phyloP scores from a whole-genome alignment of 1,284 basidiomycete species.

The Sporisorium exsertum region DNA sequence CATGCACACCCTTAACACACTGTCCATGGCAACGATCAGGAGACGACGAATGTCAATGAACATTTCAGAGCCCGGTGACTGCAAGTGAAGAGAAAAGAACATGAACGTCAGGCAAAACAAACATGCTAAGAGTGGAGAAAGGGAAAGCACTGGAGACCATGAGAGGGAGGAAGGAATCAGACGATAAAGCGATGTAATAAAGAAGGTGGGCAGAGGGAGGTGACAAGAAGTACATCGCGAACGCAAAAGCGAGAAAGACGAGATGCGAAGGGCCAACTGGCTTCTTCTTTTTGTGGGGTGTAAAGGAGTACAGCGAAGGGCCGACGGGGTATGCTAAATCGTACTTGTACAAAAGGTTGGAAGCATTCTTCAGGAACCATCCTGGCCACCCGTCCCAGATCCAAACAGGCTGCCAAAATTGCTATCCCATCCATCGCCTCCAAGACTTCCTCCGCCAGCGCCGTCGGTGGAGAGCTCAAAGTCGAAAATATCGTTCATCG shows the following conservation, averaged over 20 bases:
- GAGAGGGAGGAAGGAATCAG: background rate
- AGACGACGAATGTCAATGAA: conserved; percentile 1
- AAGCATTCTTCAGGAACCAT: conserved; percentile 24
- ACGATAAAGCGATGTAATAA: conserved; percentile 1
- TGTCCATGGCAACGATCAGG: background rate
- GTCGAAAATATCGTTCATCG: conserved; percentile 65
- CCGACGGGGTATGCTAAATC: background rate
- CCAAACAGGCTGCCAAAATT: conserved; percentile 56
- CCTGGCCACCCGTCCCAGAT: conserved; percentile 35
- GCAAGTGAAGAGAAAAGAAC: conserved; percentile 3
- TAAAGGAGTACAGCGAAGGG: background rate
- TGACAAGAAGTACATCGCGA: background rate
- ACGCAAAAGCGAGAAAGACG: background rate
- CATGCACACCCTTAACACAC: background rate
- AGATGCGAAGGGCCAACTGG: background rate
- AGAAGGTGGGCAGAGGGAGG: background rate
- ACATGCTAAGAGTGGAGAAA: conserved; percentile 8
- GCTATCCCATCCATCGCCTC: conserved; percentile 52
- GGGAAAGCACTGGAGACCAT: background rate
- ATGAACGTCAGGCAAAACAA: conserved; percentile 9
- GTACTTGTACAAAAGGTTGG: background rate
- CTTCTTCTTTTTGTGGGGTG: background rate
- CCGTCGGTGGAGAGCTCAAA: conserved; percentile 59
- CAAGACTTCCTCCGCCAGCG: conserved; percentile 28
- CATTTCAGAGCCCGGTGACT: conserved; percentile 36